phyloP scores from a whole-genome alignment of 352 stramenopile genomes.

The Globisporangium orthogonon region DNA sequence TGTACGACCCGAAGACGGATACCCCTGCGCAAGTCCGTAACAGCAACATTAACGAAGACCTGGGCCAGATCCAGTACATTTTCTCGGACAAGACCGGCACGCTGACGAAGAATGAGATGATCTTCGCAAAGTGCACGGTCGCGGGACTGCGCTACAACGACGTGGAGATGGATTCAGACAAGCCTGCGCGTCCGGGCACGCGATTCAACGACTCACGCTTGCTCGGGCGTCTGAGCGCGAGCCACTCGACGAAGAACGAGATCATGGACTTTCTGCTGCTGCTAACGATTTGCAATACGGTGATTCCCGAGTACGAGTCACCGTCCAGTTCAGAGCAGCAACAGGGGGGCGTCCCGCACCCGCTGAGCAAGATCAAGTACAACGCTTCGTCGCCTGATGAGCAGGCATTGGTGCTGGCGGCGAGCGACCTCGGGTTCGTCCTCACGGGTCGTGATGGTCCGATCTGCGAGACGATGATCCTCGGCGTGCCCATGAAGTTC shows the following conservation, averaged over 20 bases:
- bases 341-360: slow-evolving; percentile 2
- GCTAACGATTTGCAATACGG: slow-evolving; percentile 85
- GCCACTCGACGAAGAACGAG: slow-evolving; percentile 78
- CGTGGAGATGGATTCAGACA: slow-evolving; percentile 49
- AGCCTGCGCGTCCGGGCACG: slow-evolving; percentile 45
- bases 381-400: slow-evolving; percentile 84
- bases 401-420: slow-evolving; percentile 70
- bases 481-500: slow-evolving; percentile 55
- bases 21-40: slow-evolving; percentile 85
- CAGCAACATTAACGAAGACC: slow-evolving; percentile 89
- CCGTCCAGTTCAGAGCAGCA: slow-evolving; percentile 14
- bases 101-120: slow-evolving; percentile 98
- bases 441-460: slow-evolving; percentile 55
- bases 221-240: slow-evolving; percentile 62
- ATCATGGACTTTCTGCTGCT: slow-evolving; percentile 83
- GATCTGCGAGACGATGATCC: slow-evolving; percentile 64
- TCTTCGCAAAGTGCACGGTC: slow-evolving; percentile 91
- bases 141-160: slow-evolving; percentile 79
- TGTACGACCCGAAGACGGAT: slow-evolving; percentile 61
- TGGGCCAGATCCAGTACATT: slow-evolving; percentile 96
- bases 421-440: slow-evolving; percentile 69
- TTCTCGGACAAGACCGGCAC: slow-evolving; percentile 99
- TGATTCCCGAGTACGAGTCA: slow-evolving; percentile 70
- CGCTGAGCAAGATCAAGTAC: slow-evolving; percentile 49
- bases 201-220: slow-evolving; percentile 76